These are phyloP conservation scores for Knufia petricola DNA, from an alignment of 2,329 filamentous ascomycete species.

Conservation along the genomic window DNA sequence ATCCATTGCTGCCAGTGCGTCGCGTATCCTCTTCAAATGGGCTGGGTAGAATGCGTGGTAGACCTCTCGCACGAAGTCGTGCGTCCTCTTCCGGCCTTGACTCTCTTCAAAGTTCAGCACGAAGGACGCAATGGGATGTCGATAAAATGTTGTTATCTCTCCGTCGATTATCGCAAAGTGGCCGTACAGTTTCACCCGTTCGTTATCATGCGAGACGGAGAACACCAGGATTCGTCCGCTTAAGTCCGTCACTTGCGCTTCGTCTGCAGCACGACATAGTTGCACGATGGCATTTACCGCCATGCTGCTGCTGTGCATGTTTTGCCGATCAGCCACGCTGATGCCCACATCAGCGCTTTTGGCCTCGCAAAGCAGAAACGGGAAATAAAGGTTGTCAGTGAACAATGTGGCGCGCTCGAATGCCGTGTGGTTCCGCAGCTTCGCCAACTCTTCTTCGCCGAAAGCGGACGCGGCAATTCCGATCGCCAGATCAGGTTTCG, in stretches of 20 bases:
- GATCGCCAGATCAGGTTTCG: not conserved
- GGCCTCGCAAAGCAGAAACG: too few relatives aligned
- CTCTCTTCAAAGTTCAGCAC: too few relatives aligned
- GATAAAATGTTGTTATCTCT: slow-evolving; percentile 4
- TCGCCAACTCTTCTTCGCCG: too few relatives aligned
- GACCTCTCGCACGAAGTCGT: slow-evolving; percentile 8
- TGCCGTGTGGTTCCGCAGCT: too few relatives aligned
- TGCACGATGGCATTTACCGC: slow-evolving; percentile 1
- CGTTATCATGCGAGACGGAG: slow-evolving; percentile 6
- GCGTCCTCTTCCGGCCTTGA: too few relatives aligned
- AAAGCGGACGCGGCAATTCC: slow-evolving; percentile 1
- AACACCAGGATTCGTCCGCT: too few relatives aligned
- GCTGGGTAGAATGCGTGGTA: slow-evolving; percentile 10
- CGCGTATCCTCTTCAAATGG: slow-evolving; percentile 7
- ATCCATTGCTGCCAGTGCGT: slow-evolving; percentile 4
- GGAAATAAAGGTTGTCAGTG: too few relatives aligned
- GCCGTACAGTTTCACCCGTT: slow-evolving; percentile 6
- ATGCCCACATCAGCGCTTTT: too few relatives aligned
- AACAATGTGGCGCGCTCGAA: too few relatives aligned
- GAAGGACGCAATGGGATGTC: slow-evolving; percentile 4
- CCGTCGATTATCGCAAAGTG: not conserved
- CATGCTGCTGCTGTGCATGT: slow-evolving; percentile 4
- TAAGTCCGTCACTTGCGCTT: not conserved
- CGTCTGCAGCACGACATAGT: slow-evolving; percentile 1
- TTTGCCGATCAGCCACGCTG: not conserved